Conservation (phyloP, 1,284 basidiomycete species). For the Termitomyces sp. region DNA sequence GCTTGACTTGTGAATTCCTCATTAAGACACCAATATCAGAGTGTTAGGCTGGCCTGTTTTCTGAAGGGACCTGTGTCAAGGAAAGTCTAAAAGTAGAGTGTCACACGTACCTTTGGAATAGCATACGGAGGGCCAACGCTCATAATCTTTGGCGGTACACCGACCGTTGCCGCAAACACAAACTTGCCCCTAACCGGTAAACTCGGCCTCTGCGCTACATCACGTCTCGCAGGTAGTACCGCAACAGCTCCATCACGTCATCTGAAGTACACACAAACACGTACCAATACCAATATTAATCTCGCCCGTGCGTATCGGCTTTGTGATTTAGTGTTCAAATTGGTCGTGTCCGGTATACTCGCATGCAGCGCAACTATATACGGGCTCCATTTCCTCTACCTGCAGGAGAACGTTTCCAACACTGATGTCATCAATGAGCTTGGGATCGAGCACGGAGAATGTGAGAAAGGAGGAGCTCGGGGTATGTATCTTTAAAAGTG, state of each 20-base stretch:
- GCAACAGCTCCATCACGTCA: conserved; percentile 98
- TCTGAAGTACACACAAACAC: conserved; percentile 21
- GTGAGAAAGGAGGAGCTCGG: conserved; percentile 85
- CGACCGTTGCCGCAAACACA: conserved; percentile 72
- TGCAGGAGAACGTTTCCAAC: conserved; percentile 95
- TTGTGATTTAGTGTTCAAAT: conserved; percentile 89
- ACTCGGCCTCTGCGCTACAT: conserved; percentile 83
- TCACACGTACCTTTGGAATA: conserved; percentile 51
- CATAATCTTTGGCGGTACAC: conserved; percentile 88
- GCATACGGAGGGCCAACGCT: conserved; percentile 89
- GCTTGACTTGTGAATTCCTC: conserved; percentile 92
- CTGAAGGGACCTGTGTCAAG: conserved; percentile 45
- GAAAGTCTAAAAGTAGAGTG: neutral
- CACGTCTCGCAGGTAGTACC: conserved; percentile 84
- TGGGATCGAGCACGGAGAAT: conserved; percentile 82
- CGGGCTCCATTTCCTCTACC: conserved; percentile 88
- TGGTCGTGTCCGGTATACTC: conserved; percentile 80
- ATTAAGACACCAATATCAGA: conserved; percentile 94
- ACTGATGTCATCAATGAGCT: conserved; percentile 82
- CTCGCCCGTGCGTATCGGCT: conserved; percentile 78
- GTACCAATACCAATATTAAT: conserved; percentile 91
- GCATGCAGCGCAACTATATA: conserved; percentile 94
- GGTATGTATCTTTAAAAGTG: conserved; percentile 89
- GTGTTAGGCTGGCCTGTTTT: conserved; percentile 67
- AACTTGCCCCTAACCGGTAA: conserved; percentile 94